Base-by-base conservation (phyloP, 2,329 filamentous ascomycete genomes). In the Xylaria sp. region DNA sequence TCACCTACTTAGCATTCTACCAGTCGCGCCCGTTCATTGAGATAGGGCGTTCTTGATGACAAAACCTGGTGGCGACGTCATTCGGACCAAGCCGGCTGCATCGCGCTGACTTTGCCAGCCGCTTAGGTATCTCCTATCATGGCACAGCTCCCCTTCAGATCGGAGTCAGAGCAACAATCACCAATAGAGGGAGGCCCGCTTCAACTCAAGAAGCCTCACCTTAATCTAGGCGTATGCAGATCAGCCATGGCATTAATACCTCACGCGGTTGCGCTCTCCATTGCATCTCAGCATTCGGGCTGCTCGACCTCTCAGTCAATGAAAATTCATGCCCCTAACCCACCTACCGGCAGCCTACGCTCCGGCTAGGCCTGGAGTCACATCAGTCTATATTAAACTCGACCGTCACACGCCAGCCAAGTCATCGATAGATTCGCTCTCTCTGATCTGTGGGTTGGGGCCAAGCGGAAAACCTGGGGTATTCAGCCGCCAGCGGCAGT, bases 391-490 rank as follows among this genome's bases (percentile, higher is more conserved):
- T 64, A 71, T 69, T 69, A 71, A 66, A 55, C 31, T 8, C 59
- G 64, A 52, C 48, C 58, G 55, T 57, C 59, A 63, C 4, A 60
- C 61, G 69, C 56, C 66, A 46, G 37, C 41, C 51, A 6, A 50
- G 28, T 6, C 57, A 37, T 9, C 20, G 59, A 63, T 63, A 48
- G 41, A 44, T 64, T 58, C 51, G 39, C 62, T 67, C 60, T 61
- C 51, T 61, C 46, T 60, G 59, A 70, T 65, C 65, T 59, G 55
- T 64, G 65, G 61, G 65, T 69, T 64, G 68, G 69, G 63, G 63
- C 64, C 73, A 59, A 71, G 72, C 69, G 73, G 60, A 64, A 71
- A 75, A 69, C 63, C 74, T 76, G 73, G 75, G 70, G 75, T 66
- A 75, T 75, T 74, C 70, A 72, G 63, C 73, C 73, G 71, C 66